phyloP scores from a whole-genome alignment of 2,329 filamentous ascomycete species.

The Fusarium sp. region DNA sequence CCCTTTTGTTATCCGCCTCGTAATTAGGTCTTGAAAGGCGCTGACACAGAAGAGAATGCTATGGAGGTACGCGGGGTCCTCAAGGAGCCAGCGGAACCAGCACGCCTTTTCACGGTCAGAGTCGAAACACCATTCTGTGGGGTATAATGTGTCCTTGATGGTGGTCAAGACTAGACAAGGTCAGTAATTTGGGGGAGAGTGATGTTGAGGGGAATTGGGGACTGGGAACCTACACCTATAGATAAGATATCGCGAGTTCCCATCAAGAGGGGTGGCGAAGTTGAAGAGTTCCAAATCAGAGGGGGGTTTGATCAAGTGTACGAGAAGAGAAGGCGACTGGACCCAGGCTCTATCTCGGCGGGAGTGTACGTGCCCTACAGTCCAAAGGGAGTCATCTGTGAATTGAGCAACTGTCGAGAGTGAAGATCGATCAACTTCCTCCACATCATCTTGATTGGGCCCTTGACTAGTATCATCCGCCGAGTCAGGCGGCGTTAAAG shows the following conservation, averaged over 20 bases:
- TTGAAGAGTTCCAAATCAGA: constrained; percentile 40
- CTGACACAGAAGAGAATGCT: constrained; percentile 47
- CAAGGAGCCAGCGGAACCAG: constrained; percentile 52
- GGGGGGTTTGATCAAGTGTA: constrained; percentile 23
- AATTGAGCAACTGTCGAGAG: not conserved
- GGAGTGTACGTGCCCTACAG: constrained; percentile 7
- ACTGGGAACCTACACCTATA: constrained; percentile 26
- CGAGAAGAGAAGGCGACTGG: constrained; percentile 32
- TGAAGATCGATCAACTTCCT: not conserved
- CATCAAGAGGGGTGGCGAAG: constrained; percentile 39
- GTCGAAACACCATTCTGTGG: constrained; percentile 49
- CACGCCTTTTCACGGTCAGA: constrained; percentile 39
- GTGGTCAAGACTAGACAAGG: constrained; percentile 44
- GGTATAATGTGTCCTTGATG: constrained; percentile 50
- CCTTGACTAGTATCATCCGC: not conserved
- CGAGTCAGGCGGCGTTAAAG: not conserved
- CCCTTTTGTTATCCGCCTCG: not conserved
- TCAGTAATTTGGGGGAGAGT: not conserved
- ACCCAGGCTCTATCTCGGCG: constrained; percentile 32
- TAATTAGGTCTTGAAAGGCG: constrained; percentile 39
- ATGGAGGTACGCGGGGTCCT: constrained; percentile 48
- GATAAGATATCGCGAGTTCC: constrained; percentile 29
- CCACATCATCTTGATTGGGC: not conserved
- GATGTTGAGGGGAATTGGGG: fast-evolving
- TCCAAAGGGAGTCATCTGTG: constrained; percentile 11